These are phyloP conservation scores for Mycosarcoma mackinlayi DNA, from an alignment of 1,284 basidiomycete genomes.

Conservation along the genomic window DNA sequence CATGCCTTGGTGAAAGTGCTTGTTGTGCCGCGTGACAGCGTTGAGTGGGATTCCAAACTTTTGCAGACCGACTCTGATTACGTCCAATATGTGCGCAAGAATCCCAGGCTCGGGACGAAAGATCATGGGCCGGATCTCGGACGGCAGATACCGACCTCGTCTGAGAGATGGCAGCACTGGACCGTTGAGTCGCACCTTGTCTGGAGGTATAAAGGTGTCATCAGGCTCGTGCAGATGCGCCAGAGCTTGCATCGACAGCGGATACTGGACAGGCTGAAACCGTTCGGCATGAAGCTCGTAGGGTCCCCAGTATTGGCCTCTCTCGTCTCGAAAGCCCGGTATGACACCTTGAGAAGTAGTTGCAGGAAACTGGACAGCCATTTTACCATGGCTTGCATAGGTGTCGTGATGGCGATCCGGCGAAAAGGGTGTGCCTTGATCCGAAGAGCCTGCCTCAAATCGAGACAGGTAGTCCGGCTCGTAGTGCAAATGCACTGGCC, in stretches of 20 bases:
- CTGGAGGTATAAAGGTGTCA: not conserved
- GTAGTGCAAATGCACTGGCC: no score
- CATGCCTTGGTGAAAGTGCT: not conserved
- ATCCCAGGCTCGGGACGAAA: not conserved
- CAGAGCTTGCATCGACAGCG: not conserved
- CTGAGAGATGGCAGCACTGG: no score
- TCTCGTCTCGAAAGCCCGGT: not conserved
- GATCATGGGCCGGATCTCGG: not conserved
- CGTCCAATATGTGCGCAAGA: not conserved
- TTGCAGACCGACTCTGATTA: not conserved
- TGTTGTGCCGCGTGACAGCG: not conserved
- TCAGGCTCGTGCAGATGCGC: not conserved
- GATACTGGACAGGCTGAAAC: constrained; percentile 4
- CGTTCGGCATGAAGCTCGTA: not conserved
- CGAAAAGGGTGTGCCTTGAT: no score
- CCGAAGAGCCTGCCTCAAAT: no score
- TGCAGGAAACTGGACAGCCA: no score
- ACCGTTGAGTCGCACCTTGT: not conserved
- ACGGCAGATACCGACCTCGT: not conserved
- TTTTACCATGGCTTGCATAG: no score
- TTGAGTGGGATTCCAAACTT: not conserved
- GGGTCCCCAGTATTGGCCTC: constrained; percentile 1
- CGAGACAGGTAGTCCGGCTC: no score
- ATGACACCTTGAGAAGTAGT: not conserved
- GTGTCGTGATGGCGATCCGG: no score